These are phyloP conservation scores for Mallotus nudiflorus DNA, from an alignment of 345 rosid genomes.

Conservation along the genomic window DNA sequence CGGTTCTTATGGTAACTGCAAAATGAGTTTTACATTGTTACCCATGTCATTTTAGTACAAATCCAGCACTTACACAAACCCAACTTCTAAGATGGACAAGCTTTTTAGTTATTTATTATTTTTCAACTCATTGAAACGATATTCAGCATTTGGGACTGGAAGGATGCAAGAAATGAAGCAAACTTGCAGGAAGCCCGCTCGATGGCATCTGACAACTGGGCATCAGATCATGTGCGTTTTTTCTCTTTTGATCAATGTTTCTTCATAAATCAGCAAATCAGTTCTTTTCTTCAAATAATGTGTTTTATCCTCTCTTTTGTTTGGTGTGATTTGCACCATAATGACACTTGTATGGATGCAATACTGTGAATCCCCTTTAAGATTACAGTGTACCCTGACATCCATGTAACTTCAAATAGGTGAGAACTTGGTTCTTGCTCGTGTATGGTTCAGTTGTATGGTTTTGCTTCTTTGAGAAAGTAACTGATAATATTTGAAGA, in stretches of 20 bases:
- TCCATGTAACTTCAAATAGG: too few relatives aligned
- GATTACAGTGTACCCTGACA: too few relatives aligned
- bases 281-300: neutral
- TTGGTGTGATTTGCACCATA: neutral
- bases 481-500: neutral
- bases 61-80: neutral
- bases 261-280: neutral
- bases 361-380: neutral
- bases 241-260: neutral
- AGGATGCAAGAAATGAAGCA: conserved; percentile 53
- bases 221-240: conserved; percentile 55
- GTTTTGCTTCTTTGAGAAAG: too few relatives aligned
- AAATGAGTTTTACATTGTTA: conserved; percentile 4
- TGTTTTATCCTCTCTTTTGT: neutral
- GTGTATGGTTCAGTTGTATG: too few relatives aligned
- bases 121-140: neutral
- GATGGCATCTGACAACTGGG: conserved; percentile 76
- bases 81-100: neutral
- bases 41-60: neutral
- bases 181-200: conserved; percentile 77
- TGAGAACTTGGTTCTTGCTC: too few relatives aligned
- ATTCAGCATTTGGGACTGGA: conserved; percentile 82
- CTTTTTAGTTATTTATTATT: neutral
- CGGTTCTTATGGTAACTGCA: neutral
- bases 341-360: neutral